phyloP scores from a whole-genome alignment of 1,139 yeast species.

The Groenewaldozyma auringiensis region DNA sequence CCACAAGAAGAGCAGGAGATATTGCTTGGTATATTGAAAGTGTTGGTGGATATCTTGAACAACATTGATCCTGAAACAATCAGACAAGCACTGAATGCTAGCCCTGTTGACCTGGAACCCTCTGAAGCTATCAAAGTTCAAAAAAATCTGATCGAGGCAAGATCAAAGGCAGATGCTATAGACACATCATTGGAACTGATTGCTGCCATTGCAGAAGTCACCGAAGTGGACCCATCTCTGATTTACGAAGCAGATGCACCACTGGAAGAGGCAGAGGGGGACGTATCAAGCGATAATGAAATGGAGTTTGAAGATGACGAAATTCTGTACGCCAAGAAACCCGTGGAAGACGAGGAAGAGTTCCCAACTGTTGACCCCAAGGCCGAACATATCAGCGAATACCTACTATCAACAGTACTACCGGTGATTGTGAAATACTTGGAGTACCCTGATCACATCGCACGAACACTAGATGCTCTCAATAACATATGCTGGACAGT shows the following conservation, averaged over 20 bases:
- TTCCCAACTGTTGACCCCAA: conserved; percentile 14
- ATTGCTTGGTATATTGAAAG: conserved; percentile 20
- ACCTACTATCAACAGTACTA: conserved; percentile 16
- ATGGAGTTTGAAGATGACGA: conserved; percentile 16
- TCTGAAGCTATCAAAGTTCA: conserved; percentile 35
- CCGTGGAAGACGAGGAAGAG: conserved; percentile 13
- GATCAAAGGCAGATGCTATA: conserved; percentile 48
- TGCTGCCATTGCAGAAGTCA: conserved; percentile 62
- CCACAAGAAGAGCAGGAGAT: conserved; percentile 9
- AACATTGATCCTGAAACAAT: conserved; percentile 40
- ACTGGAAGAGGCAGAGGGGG: conserved; percentile 12
- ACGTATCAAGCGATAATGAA: conserved; percentile 17
- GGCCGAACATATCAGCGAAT: conserved; percentile 10
- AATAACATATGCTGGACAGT: conserved; percentile 47
- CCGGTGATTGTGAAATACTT: conserved; percentile 17
- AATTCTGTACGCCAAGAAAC: conserved; percentile 5
- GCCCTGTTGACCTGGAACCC: conserved; percentile 19
- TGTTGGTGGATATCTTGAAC: conserved; percentile 18
- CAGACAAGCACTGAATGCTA: conserved; percentile 27
- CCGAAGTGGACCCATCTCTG: conserved; percentile 31
- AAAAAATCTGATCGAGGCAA: conserved; percentile 40
- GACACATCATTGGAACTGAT: conserved; percentile 68
- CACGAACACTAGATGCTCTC: conserved; percentile 55
- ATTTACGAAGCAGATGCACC: conserved; percentile 14
- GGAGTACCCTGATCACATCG: conserved; percentile 23